A percentile compares a stretch with the other conserved stretches of the same genome.
Evolutionary conservation across 2,329 filamentous ascomycete species (phyloP).

Genomic region (Pleurostoma richardsiae): DNA sequence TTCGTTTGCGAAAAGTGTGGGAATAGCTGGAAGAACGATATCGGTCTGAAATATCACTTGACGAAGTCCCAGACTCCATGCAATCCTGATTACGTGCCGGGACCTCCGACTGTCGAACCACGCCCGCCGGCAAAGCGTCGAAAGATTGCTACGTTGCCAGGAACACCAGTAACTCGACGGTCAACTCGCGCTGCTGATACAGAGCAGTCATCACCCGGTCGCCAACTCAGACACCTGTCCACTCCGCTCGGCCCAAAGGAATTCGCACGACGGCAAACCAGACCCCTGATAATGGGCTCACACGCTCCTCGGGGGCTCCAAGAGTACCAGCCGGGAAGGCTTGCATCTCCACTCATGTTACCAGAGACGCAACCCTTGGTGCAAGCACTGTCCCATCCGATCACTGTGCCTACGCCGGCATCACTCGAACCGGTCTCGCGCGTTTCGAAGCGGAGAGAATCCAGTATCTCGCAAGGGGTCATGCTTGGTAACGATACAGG

Average conservation of each 20-base stretch:
- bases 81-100: conserved; percentile 40
- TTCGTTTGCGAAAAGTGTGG: conserved; percentile 44
- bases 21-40: conserved; percentile 51
- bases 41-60: conserved; percentile 54
- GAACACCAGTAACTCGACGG: not conserved
- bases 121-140: conserved; percentile 5
- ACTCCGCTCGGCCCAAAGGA: not conserved
- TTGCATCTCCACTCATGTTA: no score
- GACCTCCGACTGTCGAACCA: conserved; percentile 5
- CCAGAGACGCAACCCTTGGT: no score
- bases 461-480: no score
- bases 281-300: not conserved
- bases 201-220: no score
- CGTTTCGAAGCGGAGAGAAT: no score
- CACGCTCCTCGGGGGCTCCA: not conserved
- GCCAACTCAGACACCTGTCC: no score
- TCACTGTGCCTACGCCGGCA: no score
- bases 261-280: not conserved
- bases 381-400: no score
- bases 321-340: not conserved
- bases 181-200: no score
- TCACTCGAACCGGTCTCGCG: no score
- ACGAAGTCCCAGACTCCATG: conserved; percentile 49
- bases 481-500: no score
- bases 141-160: not conserved